Evolutionary conservation across 2,329 filamentous ascomycete species (phyloP), one percentile per base, ranked within the genome.

Genomic region (Phaeosphaeriaceae sp.): DNA sequence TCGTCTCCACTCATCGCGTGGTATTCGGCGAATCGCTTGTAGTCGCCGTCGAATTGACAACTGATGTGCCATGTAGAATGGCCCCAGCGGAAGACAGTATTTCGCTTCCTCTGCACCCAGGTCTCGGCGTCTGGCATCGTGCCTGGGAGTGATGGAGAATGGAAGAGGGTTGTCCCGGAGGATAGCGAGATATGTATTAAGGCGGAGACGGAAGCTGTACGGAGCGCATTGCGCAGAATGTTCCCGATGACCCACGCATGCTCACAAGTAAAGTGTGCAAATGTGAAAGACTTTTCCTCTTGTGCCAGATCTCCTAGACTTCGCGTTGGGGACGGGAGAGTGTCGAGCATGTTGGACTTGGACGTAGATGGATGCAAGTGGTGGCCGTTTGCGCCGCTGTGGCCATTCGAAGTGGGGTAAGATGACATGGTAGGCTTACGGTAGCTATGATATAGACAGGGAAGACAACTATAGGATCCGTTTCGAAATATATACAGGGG

Each of bases 11-110:
- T 68, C 70, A 94, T 79, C 32, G 84, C 88, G 71, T 86, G 91
- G 73, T 90, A 90, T 30, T 83, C 82, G 43, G 84, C 83, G 76
- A 94, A 93, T 2, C 79, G 81, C 23, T 73, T 80, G 78, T 93
- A 89, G 62, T 93, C 84, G 6, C 87, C 87, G 11, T 86, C 86
- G 64, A 88, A 88, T 80, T 91, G 91, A 75, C 87, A 86, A 61
- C 86, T 83, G 86, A 93, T 86, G 58, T 87, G 85, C 89, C 90
- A 94, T 3, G 88, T 90, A 63, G 85, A 89, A 60, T 82, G 79
- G 0, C 91, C 91, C 79, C 87, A 94, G 10, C 91, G 81, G 53
- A 93, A 79, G 7, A 93, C 91, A 0, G 89, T 90, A 58, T 87
- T 87, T 15, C 88, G 82, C 82, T 95, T 94, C 32, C 91, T 83